Conservation (phyloP, 441 rosid genomes). For the Populus hybrid region DNA sequence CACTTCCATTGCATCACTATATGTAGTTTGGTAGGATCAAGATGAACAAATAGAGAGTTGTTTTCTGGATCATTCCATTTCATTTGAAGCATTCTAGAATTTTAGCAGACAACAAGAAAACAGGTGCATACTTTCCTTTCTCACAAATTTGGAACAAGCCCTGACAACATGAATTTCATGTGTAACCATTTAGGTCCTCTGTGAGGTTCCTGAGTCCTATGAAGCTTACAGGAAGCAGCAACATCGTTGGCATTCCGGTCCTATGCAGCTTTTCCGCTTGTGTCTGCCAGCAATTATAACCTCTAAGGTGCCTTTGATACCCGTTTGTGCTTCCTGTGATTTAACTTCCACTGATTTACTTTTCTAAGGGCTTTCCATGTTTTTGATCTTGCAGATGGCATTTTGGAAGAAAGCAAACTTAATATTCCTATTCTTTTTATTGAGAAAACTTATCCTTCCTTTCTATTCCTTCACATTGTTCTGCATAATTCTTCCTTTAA, state of each 20-base stretch:
- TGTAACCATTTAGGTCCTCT: conserved; percentile 55
- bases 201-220: conserved; percentile 93
- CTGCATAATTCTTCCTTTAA: conserved; percentile 86
- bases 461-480: conserved; percentile 91
- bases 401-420: conserved; percentile 87
- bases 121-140: not conserved
- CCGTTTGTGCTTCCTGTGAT: not conserved
- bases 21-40: not conserved
- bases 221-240: conserved; percentile 98
- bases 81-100: not conserved
- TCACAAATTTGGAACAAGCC: conserved; percentile 2
- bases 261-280: conserved; percentile 91
- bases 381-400: conserved; percentile 60
- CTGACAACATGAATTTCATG: conserved; percentile 6
- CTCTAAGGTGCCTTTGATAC: conserved; percentile 52
- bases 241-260: conserved; percentile 98
- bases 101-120: not conserved
- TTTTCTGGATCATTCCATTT: not conserved
- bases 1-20: not conserved
- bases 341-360: not conserved
- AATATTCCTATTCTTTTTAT: conserved; percentile 72
- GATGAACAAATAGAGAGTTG: not conserved
- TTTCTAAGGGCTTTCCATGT: conserved; percentile 13
- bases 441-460: conserved; percentile 87
- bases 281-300: conserved; percentile 79